Percentiles rank a stretch among this genome's conserved stretches.
phyloP scores from a whole-genome alignment of 2,329 filamentous ascomycete species.

The Aureobasidium musti region DNA sequence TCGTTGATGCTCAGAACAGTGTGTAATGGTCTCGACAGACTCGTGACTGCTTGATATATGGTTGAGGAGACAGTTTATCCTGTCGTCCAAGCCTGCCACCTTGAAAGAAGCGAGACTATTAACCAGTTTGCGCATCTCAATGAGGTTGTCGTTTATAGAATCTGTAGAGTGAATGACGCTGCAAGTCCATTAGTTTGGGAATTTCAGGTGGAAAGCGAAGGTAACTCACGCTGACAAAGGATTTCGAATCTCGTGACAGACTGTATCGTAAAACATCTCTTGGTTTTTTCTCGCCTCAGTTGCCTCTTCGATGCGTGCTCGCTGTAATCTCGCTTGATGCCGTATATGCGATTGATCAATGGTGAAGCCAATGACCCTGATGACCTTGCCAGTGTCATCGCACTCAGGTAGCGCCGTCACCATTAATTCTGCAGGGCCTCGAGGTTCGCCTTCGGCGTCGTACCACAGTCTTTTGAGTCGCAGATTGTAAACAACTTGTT shows the following conservation, averaged over 20 bases:
- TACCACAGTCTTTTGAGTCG: slow-evolving; percentile 44
- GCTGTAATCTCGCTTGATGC: slow-evolving; percentile 38
- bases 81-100: neutral
- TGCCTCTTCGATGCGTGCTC: slow-evolving; percentile 41
- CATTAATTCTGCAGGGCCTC: slow-evolving; percentile 39
- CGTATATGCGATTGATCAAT: slow-evolving; percentile 42
- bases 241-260: slow-evolving; percentile 43
- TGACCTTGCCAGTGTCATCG: slow-evolving; percentile 36
- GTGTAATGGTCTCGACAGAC: slow-evolving; percentile 37
- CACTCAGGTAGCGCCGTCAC: slow-evolving; percentile 41
- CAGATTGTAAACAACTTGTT: slow-evolving; percentile 41
- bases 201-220: slow-evolving; percentile 30
- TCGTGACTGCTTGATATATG: slow-evolving; percentile 30
- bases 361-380: slow-evolving; percentile 38
- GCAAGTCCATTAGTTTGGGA: neutral
- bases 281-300: slow-evolving; percentile 42
- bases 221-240: slow-evolving; percentile 42
- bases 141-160: slow-evolving; percentile 27
- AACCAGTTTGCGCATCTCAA: slow-evolving; percentile 28
- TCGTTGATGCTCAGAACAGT: slow-evolving; percentile 38
- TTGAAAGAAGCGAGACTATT: slow-evolving; percentile 18
- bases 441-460: neutral
- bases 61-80: neutral
- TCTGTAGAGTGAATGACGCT: slow-evolving; percentile 49
- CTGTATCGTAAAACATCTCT: slow-evolving; percentile 33